These are phyloP conservation scores for Pythium brachiatum DNA, from an alignment of 352 stramenopile genomes.

Conservation along the genomic window DNA sequence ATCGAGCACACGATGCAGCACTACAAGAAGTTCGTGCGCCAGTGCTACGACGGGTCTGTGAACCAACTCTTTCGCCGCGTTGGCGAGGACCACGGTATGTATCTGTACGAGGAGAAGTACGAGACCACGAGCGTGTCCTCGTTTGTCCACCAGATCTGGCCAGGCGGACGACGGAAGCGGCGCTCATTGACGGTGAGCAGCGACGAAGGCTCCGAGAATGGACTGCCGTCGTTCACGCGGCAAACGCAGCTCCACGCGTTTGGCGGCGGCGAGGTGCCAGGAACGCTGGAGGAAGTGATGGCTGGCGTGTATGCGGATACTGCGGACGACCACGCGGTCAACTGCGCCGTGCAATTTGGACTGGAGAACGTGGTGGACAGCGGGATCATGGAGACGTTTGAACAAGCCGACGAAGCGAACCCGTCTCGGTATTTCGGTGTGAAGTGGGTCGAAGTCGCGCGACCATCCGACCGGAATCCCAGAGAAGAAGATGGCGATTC, in stretches of 20 bases:
- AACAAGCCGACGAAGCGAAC: slow-evolving; percentile 24
- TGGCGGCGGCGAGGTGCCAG: slow-evolving; percentile 40
- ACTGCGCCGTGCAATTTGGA: slow-evolving; percentile 51
- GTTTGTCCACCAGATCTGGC: slow-evolving; percentile 21
- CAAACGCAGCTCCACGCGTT: slow-evolving; percentile 56
- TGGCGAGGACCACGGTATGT: slow-evolving; percentile 39
- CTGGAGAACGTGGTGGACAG: slow-evolving; percentile 35
- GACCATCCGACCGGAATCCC: not conserved
- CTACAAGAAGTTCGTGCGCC: slow-evolving; percentile 47
- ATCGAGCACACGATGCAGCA: slow-evolving; percentile 49
- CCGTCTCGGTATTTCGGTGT: slow-evolving; percentile 57
- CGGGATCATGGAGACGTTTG: slow-evolving; percentile 48
- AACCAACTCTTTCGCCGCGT: slow-evolving; percentile 44
- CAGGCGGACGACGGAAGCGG: slow-evolving; percentile 2
- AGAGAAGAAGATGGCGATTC: slow-evolving; percentile 17
- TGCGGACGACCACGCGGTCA: slow-evolving; percentile 35
- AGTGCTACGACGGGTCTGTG: slow-evolving; percentile 30
- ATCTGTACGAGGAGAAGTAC: slow-evolving; percentile 50
- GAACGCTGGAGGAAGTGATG: slow-evolving; percentile 52
- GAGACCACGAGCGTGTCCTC: not conserved
- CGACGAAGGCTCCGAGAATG: not conserved
- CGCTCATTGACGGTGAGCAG: slow-evolving; percentile 3
- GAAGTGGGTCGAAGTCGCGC: slow-evolving; percentile 53
- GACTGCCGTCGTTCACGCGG: slow-evolving; percentile 14
- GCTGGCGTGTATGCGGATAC: slow-evolving; percentile 46